Evolutionary conservation across 2,329 filamentous ascomycete species (phyloP), one percentile per base, ranked within the genome.

Genomic region (Trichothecium roseum): DNA sequence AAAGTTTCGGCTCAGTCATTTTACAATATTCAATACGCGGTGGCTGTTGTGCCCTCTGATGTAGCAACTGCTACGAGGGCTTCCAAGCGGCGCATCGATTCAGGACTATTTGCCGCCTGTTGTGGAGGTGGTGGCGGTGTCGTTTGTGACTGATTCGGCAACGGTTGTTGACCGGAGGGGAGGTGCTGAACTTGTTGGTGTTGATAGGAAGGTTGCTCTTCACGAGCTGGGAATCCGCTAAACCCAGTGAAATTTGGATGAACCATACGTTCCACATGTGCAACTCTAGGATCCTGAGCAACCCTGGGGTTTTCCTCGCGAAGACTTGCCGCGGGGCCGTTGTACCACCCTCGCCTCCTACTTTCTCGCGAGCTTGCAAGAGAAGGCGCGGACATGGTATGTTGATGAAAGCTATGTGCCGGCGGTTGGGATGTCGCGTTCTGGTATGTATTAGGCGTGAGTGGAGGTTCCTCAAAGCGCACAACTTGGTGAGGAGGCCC

Each of bases 261-360:
- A 4, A 72, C 60, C 53, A 76, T 73, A 13, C 70, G 65, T 28
- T 74, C 70, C 3, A 74, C 68, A 31, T 67, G 66, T 2, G 64
- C 58, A 20, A 54, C 52, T 22, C 57, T 52, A 3, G 48, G 42
- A n/a, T 59, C 55, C 16, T 53, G 49, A 12, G 46, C 40, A 2
- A 43, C 39, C 4, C 45, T 46, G 2, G 47, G 43, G 10, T 49
- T 50, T 5, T 55, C 53, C 37, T 63, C 61, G 14, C 59, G 56
- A 12, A 61, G 57, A 3, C 55, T 49, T 1, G 56, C 50, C 10
- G 57, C 50, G 0, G 68, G 67, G 1, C 68, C 68, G 28, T 84
- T 75, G 47, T 85, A 85, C 81, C 81, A 87, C 2, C 70, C 82
- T 40, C 80, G 77, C 3, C 82, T 71, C 50, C 82, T 84, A 20